Base-by-base conservation (phyloP, 352 stramenopile genomes). In the Aphanomyces astaci region DNA sequence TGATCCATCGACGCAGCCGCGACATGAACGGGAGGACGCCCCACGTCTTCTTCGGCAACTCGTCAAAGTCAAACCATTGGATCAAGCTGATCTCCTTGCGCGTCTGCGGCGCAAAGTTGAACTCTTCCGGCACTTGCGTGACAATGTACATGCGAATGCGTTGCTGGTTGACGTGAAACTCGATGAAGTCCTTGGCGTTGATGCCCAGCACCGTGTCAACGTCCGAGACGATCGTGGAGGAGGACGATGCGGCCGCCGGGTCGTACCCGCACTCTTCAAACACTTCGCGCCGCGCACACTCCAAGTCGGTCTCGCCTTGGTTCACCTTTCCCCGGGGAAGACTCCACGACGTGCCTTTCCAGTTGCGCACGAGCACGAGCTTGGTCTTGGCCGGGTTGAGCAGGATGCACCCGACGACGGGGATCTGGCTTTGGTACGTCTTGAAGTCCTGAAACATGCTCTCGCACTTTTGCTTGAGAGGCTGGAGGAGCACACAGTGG, bases 1-100 rank as follows among this genome's bases (percentile, higher is more conserved):
- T 89, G 63, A 98, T 93, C 92, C 94, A 98, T 56, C 88, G 80
- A 66, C 83, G 83, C 46, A 98, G 75, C 31, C 90, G 82, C 51
- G 80, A 76, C 77, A 98, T 89, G 70, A 98, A 97, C 9, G 94
- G 94, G 71, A 98, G 78, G 45, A 98, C 91, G 33, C 87, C 96
- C 82, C 91, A 98, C 48, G 86, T 96, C 71, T 97, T 96, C 78
- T 95, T 95, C 5, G 94, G 92, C n/a, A 98, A 67, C 15, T 82
- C 67, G 71, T 96, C 83, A 49, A 97, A 88, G 28, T 82, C 68
- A 72, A 97, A 94, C 87, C 89, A 98, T 74, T 94, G 71, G 39
- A 98, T 94, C 7, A 92, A 73, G 55, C 87, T 94, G 69, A 98
- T 96, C 81, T 98, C 94, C 75, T 98, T 98, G 25, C 93, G 82